Conservation (phyloP, 352 stramenopile species). For the Pythium myriotylum region DNA sequence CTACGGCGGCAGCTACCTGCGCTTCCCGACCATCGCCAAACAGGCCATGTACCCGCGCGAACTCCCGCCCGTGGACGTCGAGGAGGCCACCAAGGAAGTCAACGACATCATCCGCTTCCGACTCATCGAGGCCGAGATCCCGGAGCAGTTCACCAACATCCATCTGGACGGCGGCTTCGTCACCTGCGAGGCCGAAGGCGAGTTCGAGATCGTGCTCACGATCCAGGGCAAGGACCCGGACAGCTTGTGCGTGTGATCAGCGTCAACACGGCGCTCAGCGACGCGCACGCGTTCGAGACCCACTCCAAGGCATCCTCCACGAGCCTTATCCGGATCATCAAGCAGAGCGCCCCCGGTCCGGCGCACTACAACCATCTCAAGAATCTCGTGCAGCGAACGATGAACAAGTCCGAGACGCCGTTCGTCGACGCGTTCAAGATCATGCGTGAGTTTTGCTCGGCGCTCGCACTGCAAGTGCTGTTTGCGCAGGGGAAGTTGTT, state of each 20-base stretch:
- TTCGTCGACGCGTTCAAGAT: no score
- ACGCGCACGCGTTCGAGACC: conserved; percentile 52
- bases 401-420: conserved; percentile 82
- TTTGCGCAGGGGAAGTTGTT: conserved; percentile 72
- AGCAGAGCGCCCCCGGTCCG: conserved; percentile 68
- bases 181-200: conserved; percentile 68
- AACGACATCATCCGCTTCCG: conserved; percentile 84
- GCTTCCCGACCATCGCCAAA: conserved; percentile 74
- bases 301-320: conserved; percentile 64
- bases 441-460: conserved; percentile 86
- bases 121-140: conserved; percentile 81
- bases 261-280: conserved; percentile 76
- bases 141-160: conserved; percentile 78
- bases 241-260: conserved; percentile 78
- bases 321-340: conserved; percentile 75
- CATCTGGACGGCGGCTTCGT: conserved; percentile 79
- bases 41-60: conserved; percentile 72
- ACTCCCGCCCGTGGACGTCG: conserved; percentile 63
- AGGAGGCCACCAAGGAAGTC: conserved; percentile 57
- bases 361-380: conserved; percentile 83
- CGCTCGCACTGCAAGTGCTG: conserved; percentile 76
- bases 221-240: conserved; percentile 80
- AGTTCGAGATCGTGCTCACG: conserved; percentile 87
- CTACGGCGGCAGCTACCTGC: conserved; percentile 74
- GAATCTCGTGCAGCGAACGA: conserved; percentile 82